Evolutionary conservation across 805 yeast species (phyloP).

Genomic region (Soucietia sequanensis): DNA sequence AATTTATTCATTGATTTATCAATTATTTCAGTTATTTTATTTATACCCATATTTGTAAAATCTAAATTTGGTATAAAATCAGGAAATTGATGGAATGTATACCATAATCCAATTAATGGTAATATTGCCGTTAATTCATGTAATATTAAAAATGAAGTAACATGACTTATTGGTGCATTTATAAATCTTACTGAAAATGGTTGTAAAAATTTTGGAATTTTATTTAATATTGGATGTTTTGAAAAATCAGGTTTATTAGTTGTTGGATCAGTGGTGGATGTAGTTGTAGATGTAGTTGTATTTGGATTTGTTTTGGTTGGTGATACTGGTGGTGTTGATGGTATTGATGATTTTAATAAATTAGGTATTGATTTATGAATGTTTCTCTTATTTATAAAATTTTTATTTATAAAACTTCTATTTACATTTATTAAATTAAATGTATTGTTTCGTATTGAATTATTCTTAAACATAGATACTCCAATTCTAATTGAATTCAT

Average conservation of each 20-base stretch:
- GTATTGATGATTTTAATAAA: no score
- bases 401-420: background rate
- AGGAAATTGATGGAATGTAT: conserved; percentile 52
- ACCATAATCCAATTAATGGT: conserved; percentile 72
- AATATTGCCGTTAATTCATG: conserved; percentile 76
- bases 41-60: conserved; percentile 59
- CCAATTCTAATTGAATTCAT: no score
- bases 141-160: conserved; percentile 61
- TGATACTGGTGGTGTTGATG: background rate
- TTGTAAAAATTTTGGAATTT: conserved; percentile 50
- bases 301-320: background rate
- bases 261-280: background rate
- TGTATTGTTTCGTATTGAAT: no score
- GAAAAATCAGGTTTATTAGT: no score
- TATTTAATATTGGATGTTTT: conserved; percentile 21
- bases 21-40: conserved; percentile 56
- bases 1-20: conserved; percentile 48
- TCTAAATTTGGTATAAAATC: conserved; percentile 50
- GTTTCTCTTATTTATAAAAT: no score
- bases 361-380: no score
- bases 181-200: conserved; percentile 51
- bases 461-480: no score
- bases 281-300: background rate
- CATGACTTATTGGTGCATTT: conserved; percentile 58
- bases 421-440: no score